Evolutionary conservation across 305 asterid species (phyloP).

Genomic region (Plantago rigida): DNA sequence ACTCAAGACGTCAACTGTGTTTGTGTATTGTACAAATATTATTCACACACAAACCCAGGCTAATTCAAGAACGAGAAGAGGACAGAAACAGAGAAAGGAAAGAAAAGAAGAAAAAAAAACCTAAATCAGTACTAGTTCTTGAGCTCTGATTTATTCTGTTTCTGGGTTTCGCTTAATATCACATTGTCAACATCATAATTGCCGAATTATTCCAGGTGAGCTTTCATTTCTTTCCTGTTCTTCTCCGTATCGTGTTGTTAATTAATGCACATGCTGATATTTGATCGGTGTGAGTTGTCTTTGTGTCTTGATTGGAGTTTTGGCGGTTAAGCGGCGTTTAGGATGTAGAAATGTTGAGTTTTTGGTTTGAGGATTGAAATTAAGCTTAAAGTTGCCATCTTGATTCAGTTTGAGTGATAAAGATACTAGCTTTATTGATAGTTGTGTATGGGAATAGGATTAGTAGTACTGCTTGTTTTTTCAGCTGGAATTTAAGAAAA

Average conservation of each 20-base stretch:
- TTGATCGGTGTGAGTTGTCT: constrained; percentile 15
- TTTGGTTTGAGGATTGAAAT: neutral
- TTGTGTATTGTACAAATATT: constrained; percentile 1
- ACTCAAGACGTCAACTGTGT: constrained; percentile 3
- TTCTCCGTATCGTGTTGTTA: neutral
- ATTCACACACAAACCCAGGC: neutral
- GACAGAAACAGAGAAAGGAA: no score
- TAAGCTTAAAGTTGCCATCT: neutral
- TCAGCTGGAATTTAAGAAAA: neutral
- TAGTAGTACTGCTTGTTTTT: neutral
- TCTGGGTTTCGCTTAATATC: neutral
- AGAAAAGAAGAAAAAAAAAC: neutral
- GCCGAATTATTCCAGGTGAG: constrained; percentile 15
- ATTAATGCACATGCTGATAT: constrained; percentile 5
- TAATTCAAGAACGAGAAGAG: neutral
- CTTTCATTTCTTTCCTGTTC: neutral
- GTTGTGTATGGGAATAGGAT: neutral
- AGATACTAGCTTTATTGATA: neutral
- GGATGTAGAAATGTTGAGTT: neutral
- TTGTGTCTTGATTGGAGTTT: constrained; percentile 20
- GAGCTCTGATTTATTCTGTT: constrained; percentile 1
- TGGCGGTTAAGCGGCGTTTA: neutral
- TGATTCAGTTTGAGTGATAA: neutral
- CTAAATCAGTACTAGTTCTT: neutral
- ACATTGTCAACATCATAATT: constrained; percentile 20